Base-by-base conservation (phyloP, 345 rosid species). In the Firmiana major region DNA sequence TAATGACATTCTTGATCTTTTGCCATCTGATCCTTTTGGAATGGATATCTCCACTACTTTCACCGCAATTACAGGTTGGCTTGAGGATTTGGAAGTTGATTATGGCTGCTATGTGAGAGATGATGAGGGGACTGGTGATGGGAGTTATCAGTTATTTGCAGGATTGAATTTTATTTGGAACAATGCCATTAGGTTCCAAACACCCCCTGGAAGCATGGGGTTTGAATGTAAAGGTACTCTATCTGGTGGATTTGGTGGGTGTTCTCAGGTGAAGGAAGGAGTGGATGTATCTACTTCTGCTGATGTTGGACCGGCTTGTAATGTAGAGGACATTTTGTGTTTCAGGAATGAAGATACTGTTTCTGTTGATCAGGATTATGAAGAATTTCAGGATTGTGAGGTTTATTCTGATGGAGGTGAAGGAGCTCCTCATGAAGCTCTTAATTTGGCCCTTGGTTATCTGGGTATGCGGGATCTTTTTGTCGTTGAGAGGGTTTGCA, bases 61-160 rank as follows among this genome's bases (percentile, higher is more conserved):
- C 74, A 94, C 95, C 0, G 97, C 97, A 0, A 86, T 92, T 42
- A 87, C 92, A 8, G 93, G 97, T 45, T 94, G 93, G 95, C 97
- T 97, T 59, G 93, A 88, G 87, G 96, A 91, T 77, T 80, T 92
- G 90, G 95, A 96, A 85, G 86, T 80, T 78, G 94, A 86, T 67
- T 88, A 81, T 79, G 86, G 87, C 45, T 82, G 83, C n/a, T 86
- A 73, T 74, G 74, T 87, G 6, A 69, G 83, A 54, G 87, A 87
- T 80, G 88, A 86, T 38, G 75, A 73, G 57, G 82, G 86, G 71
- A 63, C 81, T 3, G 83, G 80, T 59, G 83, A 85, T 68, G 92
- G 85, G 5, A 89, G 85, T 76, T 79, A 79, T 82, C 91, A 87
- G 80, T 79, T 93, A 43, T 88, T 91, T 88, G 97, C 98, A 0